phyloP scores from a whole-genome alignment of 768 basidiomycete genomes.

The Collybia sordida region DNA sequence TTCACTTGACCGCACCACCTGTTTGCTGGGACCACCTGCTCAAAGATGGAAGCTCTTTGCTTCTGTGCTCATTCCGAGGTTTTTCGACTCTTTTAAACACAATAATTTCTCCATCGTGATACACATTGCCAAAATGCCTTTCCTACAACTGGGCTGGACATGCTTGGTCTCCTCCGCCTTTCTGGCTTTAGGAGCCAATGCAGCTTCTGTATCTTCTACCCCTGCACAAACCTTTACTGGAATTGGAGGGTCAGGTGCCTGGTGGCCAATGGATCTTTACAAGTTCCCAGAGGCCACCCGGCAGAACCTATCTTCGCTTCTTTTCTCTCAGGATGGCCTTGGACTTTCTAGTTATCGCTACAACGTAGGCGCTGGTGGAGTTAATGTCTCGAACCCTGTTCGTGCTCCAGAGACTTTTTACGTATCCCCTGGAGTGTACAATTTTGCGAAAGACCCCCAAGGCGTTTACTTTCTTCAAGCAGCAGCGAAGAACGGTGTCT shows the following conservation, averaged over 20 bases:
- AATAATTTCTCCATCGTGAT: no score
- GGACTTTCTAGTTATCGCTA: constrained; percentile 42
- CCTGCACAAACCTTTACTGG: constrained; percentile 36
- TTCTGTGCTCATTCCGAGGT: background rate
- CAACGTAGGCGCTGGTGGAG: constrained; percentile 43
- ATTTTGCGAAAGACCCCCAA: constrained; percentile 37
- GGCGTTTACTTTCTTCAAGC: constrained; percentile 40
- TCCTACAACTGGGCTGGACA: background rate
- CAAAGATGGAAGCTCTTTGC: background rate
- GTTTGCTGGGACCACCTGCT: background rate
- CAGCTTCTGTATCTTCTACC: constrained; percentile 25
- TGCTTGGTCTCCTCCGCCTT: background rate
- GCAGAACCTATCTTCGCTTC: constrained; percentile 37
- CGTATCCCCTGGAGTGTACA: constrained; percentile 36
- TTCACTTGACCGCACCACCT: no score
- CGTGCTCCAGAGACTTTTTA: constrained; percentile 37
- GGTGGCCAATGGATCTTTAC: constrained; percentile 45
- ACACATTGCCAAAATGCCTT: background rate
- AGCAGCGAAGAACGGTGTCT: constrained; percentile 33
- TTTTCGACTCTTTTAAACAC: no score
- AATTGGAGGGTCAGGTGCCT: constrained; percentile 45
- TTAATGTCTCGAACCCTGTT: constrained; percentile 36
- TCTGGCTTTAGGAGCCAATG: background rate
- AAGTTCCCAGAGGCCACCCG: constrained; percentile 37
- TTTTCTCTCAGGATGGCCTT: constrained; percentile 36